Percentiles rank a stretch among this genome's conserved stretches.
These are phyloP conservation scores for Porogramme epimiltina DNA, from an alignment of 1,284 basidiomycete genomes.

Conservation along the genomic window DNA sequence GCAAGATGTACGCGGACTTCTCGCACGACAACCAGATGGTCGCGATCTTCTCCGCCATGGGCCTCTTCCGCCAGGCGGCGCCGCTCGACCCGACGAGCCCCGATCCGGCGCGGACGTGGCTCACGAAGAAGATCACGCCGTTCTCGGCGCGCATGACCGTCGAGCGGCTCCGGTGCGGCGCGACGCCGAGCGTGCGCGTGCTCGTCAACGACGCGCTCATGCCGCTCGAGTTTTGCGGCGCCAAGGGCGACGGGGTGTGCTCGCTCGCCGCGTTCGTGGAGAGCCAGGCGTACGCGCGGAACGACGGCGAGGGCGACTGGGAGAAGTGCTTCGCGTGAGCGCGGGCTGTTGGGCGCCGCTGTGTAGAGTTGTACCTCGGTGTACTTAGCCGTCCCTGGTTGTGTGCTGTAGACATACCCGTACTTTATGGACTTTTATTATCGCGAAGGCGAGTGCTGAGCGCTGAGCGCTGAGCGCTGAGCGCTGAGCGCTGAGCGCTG, in stretches of 20 bases:
- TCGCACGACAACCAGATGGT: conserved; percentile 84
- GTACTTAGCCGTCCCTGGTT: too few relatives aligned
- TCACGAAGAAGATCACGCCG: conserved; percentile 59
- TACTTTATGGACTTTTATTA: too few relatives aligned
- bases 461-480: too few relatives aligned
- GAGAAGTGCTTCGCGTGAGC: conserved; percentile 49
- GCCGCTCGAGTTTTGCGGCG: conserved; percentile 62
- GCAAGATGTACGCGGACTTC: conserved; percentile 74
- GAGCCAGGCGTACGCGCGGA: conserved; percentile 69
- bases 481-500: too few relatives aligned
- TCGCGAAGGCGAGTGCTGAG: too few relatives aligned
- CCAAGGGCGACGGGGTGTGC: conserved; percentile 58
- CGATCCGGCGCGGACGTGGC: conserved; percentile 53
- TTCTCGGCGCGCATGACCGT: conserved; percentile 67
- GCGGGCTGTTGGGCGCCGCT: too few relatives aligned
- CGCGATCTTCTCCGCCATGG: conserved; percentile 74
- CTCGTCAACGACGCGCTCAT: conserved; percentile 71
- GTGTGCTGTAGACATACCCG: too few relatives aligned
- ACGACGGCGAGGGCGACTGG: conserved; percentile 68
- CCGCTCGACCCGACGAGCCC: conserved; percentile 44
- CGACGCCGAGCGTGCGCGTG: conserved; percentile 47
- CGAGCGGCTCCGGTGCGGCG: conserved; percentile 56
- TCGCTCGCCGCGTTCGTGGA: conserved; percentile 65
- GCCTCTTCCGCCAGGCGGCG: conserved; percentile 53
- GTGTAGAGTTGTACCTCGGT: too few relatives aligned